These are phyloP conservation scores for Polygonum aviculare DNA, from an alignment of 148 eudicot genomes.

Conservation along the genomic window DNA sequence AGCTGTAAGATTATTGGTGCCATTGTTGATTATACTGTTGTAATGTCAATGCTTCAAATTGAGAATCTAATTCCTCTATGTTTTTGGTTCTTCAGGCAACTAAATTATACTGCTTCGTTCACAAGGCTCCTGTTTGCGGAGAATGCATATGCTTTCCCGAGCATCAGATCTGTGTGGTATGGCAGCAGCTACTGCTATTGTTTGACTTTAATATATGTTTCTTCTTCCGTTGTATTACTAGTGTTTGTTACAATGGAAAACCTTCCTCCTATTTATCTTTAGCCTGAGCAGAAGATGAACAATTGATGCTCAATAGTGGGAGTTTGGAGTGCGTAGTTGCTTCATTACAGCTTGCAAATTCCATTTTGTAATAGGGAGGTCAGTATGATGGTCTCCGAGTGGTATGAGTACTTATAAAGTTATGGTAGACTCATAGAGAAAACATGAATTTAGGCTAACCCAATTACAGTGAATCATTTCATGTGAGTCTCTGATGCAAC, in stretches of 20 bases:
- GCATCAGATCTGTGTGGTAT: slow-evolving; percentile 98
- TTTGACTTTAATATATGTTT: background rate
- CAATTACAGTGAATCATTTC: background rate
- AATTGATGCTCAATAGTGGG: background rate
- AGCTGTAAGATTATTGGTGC: background rate
- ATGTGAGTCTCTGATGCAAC: background rate
- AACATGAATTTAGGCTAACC: background rate
- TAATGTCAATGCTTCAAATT: background rate
- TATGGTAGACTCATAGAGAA: background rate
- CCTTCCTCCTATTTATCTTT: background rate
- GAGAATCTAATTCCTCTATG: background rate
- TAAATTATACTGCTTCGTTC: slow-evolving; percentile 90
- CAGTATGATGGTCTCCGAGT: background rate
- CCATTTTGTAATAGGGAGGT: background rate
- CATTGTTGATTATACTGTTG: background rate
- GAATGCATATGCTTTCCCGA: slow-evolving; percentile 96
- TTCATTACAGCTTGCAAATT: background rate
- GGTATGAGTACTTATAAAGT: no score
- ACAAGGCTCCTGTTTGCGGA: slow-evolving; percentile 98
- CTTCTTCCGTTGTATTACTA: background rate
- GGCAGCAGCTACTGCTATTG: background rate
- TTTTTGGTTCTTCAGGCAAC: slow-evolving; percentile 56
- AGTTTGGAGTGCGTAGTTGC: background rate
- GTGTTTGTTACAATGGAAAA: background rate
- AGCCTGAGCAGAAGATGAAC: background rate